Evolutionary conservation across 768 basidiomycete species (phyloP).

Genomic region (Mycena galopus): DNA sequence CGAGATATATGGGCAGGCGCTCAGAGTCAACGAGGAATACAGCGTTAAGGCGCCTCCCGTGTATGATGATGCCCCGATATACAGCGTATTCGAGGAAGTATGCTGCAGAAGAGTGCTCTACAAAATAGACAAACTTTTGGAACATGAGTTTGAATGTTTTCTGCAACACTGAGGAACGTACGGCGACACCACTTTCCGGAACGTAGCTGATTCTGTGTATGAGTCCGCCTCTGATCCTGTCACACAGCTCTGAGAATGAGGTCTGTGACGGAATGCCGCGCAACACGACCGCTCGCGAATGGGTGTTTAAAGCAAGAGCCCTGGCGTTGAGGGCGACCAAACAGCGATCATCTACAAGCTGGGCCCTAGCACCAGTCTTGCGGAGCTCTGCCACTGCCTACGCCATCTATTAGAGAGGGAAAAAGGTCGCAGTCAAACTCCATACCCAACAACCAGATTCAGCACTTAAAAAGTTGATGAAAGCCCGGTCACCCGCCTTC

Average conservation of each 20-base stretch:
- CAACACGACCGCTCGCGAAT: conserved; percentile 12
- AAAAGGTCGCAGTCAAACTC: neutral
- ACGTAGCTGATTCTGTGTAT: conserved; percentile 2
- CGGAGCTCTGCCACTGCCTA: conserved; percentile 15
- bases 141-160: neutral
- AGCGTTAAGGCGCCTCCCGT: conserved; percentile 3
- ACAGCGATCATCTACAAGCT: conserved; percentile 16
- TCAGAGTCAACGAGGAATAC: neutral
- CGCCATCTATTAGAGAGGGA: neutral
- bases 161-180: neutral
- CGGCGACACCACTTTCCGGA: conserved; percentile 13
- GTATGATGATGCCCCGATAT: conserved; percentile 9
- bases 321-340: neutral
- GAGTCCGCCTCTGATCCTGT: conserved; percentile 27
- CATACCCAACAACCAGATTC: conserved; percentile 4
- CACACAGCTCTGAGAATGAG: conserved; percentile 8
- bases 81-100: conserved; percentile 16
- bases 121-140: conserved; percentile 23
- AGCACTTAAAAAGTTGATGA: conserved; percentile 17
- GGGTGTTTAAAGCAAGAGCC: neutral
- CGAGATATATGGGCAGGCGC: neutral
- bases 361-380: neutral
- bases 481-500: neutral
- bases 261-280: conserved; percentile 5
- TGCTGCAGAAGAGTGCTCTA: conserved; percentile 11